Base-by-base conservation (phyloP, 2,329 filamentous ascomycete species). In the Ophiocordyceps camponoti-leonardi region DNA sequence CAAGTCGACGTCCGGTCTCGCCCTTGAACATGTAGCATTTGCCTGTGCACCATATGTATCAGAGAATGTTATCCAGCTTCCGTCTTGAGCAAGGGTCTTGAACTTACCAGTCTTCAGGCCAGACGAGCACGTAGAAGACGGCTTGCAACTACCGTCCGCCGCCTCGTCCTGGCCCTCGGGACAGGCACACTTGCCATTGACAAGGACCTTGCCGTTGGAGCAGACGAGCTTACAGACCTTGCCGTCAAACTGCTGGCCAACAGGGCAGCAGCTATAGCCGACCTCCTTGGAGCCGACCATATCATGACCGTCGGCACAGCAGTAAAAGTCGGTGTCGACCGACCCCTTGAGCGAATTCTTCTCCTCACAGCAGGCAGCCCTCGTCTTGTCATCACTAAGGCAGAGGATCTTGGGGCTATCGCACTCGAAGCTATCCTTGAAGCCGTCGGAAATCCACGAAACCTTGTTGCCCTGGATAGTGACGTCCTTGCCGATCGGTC, bases 211-310 rank as follows among this genome's bases (percentile, higher is more conserved):
- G 11, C 49, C 48, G 19, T 51, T 49, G 12, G 44, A 20, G 43
- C 49, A 52, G 6, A 44, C 42, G 13, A 41, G 18, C 47, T 51
- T 51, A 47, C 49, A 52, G 10, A 45, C 16, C 8, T 43, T 31
- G 30, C 48, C 51, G 41, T 50, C 49, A 30, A 30, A 53, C 16
- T 41, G 22, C 13, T 42, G 44, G 7, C 51, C 50, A 2, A 44
- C 47, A 2, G 50, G 46, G 45, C 50, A 51, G 48, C 51, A 53
- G 45, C 46, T 47, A 19, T 47, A 53, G 16, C 51, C 50, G 18
- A 43, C 26, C 1, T 46, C 42, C 2, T 28, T n/a, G 13, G 40
- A 44, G 6, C 51, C 51, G 3, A 31, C 47, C 16, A 53, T 35
- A 22, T 50, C 50, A 33, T 52, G 51, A 19, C 49, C 51, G 6